A percentile compares a stretch with the other conserved stretches of the same genome.
Conservation (phyloP, 495 filamentous ascomycete species). For the Collariella sp. region DNA sequence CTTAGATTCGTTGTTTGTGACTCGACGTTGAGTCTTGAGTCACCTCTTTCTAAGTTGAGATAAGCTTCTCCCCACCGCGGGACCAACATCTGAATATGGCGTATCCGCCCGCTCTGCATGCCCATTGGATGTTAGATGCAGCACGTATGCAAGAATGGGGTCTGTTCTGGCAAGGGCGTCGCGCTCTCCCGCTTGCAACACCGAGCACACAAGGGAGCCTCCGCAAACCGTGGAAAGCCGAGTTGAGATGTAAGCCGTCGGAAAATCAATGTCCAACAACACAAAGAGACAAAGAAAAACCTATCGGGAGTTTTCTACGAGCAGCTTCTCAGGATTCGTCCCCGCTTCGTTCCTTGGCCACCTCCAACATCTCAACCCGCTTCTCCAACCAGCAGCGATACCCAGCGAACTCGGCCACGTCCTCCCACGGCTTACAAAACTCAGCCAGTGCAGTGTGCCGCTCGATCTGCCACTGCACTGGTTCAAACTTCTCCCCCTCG, state of each 20-base stretch:
- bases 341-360: background rate
- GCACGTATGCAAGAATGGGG: background rate
- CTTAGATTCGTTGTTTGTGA: too few species aligned
- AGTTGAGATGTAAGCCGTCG: background rate
- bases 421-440: constrained; percentile 37
- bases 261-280: background rate
- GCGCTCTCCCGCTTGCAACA: background rate
- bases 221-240: constrained; percentile 7
- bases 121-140: background rate
- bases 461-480: constrained; percentile 24
- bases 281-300: too few species aligned
- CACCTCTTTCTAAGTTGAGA: background rate
- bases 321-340: too few species aligned
- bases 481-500: constrained; percentile 8
- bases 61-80: background rate
- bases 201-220: background rate
- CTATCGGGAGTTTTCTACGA: too few species aligned
- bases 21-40: too few species aligned
- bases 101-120: background rate
- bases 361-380: constrained; percentile 11
- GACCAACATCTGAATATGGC: background rate
- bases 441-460: constrained; percentile 36
- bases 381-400: constrained; percentile 34
- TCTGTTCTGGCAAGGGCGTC: constrained; percentile 6
- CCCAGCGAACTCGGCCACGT: constrained; percentile 35